These are phyloP conservation scores for Trypanosomatidae sp. DNA, from an alignment of 208 protist species.

Conservation along the genomic window DNA sequence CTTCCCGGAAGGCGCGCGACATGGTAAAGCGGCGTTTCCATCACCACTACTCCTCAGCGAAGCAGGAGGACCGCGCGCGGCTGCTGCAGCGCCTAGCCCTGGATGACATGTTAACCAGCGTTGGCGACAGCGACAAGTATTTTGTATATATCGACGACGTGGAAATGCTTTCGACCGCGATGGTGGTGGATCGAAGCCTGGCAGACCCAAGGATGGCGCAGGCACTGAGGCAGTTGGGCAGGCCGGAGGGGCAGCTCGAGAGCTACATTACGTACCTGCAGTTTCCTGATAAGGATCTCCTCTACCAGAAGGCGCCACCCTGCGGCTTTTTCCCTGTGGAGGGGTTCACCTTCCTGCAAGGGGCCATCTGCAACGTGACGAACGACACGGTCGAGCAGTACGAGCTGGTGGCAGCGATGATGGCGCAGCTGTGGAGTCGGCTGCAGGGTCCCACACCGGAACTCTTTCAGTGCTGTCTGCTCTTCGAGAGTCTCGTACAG, in stretches of 20 bases:
- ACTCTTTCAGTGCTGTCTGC: slow-evolving; percentile 72
- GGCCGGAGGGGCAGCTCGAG: slow-evolving; percentile 38
- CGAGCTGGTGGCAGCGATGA: slow-evolving; percentile 66
- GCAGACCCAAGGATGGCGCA: slow-evolving; percentile 47
- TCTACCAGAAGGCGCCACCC: slow-evolving; percentile 41
- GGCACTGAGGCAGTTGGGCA: slow-evolving; percentile 62
- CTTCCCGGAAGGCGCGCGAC: slow-evolving; percentile 51
- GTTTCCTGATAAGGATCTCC: slow-evolving; percentile 22
- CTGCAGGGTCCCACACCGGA: slow-evolving; percentile 88
- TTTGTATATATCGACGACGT: slow-evolving; percentile 84
- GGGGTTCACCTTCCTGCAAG: slow-evolving; percentile 52
- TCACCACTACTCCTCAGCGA: slow-evolving; percentile 54
- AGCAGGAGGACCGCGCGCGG: slow-evolving; percentile 43
- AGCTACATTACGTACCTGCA: slow-evolving; percentile 64
- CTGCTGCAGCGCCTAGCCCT: slow-evolving; percentile 57
- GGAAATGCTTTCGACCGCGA: slow-evolving; percentile 45
- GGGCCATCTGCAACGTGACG: slow-evolving; percentile 81
- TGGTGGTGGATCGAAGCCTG: slow-evolving; percentile 73
- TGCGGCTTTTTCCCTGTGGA: slow-evolving; percentile 65
- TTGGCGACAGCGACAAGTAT: slow-evolving; percentile 85
- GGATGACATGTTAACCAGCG: slow-evolving; percentile 47
- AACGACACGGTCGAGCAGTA: slow-evolving; percentile 86
- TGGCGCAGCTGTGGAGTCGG: slow-evolving; percentile 75
- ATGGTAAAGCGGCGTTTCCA: slow-evolving; percentile 60
- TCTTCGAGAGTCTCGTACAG: slow-evolving; percentile 75